Conservation (phyloP, 352 stramenopile species). For the Phytophthora tubulina region DNA sequence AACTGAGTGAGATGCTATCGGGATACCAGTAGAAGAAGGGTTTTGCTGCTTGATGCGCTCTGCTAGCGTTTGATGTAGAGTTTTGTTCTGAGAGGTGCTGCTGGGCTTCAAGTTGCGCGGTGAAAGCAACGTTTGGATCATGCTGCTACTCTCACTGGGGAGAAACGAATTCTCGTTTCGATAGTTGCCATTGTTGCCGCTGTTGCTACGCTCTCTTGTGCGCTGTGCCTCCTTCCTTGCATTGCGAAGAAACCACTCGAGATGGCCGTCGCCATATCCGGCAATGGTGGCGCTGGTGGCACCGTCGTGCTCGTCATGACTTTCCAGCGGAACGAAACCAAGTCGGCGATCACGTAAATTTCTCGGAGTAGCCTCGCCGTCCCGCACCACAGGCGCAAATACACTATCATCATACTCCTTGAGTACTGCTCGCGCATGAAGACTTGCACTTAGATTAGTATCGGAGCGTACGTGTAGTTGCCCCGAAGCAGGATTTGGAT, state of each 20-base stretch:
- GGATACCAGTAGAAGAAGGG: constrained; percentile 12
- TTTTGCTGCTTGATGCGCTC: constrained; percentile 17
- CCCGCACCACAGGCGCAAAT: constrained; percentile 42
- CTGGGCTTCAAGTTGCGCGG: constrained; percentile 42
- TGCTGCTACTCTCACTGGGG: constrained; percentile 40
- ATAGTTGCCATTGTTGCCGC: constrained; percentile 25
- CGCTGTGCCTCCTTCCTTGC: constrained; percentile 33
- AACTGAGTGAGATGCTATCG: constrained; percentile 25
- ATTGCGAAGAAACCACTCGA: constrained; percentile 41
- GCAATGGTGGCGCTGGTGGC: constrained; percentile 43
- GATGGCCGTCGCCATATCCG: constrained; percentile 37
- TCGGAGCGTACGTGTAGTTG: constrained; percentile 26
- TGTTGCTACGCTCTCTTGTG: constrained; percentile 34
- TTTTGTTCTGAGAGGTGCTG: constrained; percentile 16
- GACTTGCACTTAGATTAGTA: constrained; percentile 45
- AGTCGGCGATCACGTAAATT: constrained; percentile 26
- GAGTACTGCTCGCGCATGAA: constrained; percentile 54
- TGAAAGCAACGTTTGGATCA: constrained; percentile 53
- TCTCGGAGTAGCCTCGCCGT: constrained; percentile 8
- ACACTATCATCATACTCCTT: constrained; percentile 77
- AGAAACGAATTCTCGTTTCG: constrained; percentile 31
- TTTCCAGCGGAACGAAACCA: constrained; percentile 31
- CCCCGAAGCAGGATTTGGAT: constrained; percentile 33
- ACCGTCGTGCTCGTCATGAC: constrained; percentile 31
- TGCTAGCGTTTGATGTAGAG: neutral